Conservation (phyloP, 805 yeast genomes). For the Gaillardinia entomophila region DNA sequence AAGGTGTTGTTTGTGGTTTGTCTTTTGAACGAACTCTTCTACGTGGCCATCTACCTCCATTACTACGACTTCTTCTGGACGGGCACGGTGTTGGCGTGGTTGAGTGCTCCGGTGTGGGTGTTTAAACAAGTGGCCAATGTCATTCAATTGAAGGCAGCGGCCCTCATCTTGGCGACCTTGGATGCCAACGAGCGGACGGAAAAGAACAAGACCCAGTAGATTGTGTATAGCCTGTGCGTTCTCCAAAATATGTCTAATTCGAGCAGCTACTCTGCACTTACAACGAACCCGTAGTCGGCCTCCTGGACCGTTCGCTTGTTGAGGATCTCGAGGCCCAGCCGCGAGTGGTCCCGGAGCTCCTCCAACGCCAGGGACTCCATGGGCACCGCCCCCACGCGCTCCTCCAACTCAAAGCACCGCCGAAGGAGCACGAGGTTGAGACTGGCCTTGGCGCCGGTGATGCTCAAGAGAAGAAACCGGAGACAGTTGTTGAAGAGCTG, state of each 20-base stretch:
- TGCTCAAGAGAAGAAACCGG: constrained; percentile 35
- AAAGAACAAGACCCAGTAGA: neutral
- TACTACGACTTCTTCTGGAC: constrained; percentile 58
- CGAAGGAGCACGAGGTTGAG: constrained; percentile 33
- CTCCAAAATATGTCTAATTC: neutral
- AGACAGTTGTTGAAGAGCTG: constrained; percentile 24
- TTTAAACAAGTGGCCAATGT: constrained; percentile 89
- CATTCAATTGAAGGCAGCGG: constrained; percentile 84
- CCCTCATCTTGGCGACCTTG: constrained; percentile 65
- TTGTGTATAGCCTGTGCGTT: neutral
- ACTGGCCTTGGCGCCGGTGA: constrained; percentile 38
- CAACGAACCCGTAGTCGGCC: constrained; percentile 4
- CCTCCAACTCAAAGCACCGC: constrained; percentile 35
- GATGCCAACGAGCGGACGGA: constrained; percentile 55
- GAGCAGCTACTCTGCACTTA: too few species aligned
- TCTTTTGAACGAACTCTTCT: constrained; percentile 89
- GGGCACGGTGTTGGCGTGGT: constrained; percentile 52
- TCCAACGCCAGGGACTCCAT: constrained; percentile 5
- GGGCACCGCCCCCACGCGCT: constrained; percentile 18
- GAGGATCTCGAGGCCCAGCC: constrained; percentile 7
- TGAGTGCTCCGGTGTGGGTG: constrained; percentile 79
- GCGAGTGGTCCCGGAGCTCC: constrained; percentile 7
- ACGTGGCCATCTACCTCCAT: constrained; percentile 79
- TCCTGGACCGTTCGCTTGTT: constrained; percentile 6
- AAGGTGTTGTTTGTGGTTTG: constrained; percentile 82